Conservation (phyloP, 495 filamentous ascomycete genomes). For the Cryomyces antarcticus region DNA sequence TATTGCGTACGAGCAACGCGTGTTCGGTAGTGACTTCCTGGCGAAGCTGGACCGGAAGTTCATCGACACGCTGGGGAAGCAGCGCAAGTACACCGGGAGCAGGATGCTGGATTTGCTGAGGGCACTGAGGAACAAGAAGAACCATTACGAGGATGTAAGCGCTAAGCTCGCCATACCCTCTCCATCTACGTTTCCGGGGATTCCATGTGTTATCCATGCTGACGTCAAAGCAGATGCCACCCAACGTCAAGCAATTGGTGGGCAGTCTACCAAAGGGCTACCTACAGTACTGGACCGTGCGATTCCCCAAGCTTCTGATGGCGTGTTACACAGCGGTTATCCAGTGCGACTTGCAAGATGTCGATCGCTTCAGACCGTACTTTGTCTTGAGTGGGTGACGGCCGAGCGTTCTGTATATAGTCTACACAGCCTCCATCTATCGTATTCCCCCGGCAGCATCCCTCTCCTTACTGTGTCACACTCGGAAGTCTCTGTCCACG, state of each 20-base stretch:
- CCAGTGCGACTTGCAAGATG: conserved; percentile 38
- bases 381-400: conserved; percentile 11
- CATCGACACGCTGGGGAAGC: conserved; percentile 73
- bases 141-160: conserved; percentile 20
- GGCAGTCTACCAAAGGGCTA: conserved; percentile 61
- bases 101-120: conserved; percentile 71
- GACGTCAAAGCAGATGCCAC: conserved; percentile 12
- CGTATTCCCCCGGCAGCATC: too few species aligned
- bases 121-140: conserved; percentile 74
- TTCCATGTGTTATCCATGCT: too few species aligned
- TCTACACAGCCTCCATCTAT: too few species aligned
- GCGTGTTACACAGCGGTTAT: conserved; percentile 54
- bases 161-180: too few species aligned
- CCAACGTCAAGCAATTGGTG: conserved; percentile 18
- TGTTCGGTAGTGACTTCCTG: conserved; percentile 59
- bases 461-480: too few species aligned
- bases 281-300: conserved; percentile 59
- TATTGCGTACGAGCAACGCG: conserved; percentile 20
- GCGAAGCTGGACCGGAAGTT: conserved; percentile 55
- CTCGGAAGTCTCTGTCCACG: too few species aligned
- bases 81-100: conserved; percentile 79
- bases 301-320: conserved; percentile 71
- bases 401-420: too few species aligned
- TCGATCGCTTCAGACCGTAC: conserved; percentile 61
- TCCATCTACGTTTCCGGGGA: too few species aligned